Percentiles rank a stretch among this genome's conserved stretches.
Evolutionary conservation across 1,284 basidiomycete species (phyloP).

Genomic region (Afroboletus lepidellus): DNA sequence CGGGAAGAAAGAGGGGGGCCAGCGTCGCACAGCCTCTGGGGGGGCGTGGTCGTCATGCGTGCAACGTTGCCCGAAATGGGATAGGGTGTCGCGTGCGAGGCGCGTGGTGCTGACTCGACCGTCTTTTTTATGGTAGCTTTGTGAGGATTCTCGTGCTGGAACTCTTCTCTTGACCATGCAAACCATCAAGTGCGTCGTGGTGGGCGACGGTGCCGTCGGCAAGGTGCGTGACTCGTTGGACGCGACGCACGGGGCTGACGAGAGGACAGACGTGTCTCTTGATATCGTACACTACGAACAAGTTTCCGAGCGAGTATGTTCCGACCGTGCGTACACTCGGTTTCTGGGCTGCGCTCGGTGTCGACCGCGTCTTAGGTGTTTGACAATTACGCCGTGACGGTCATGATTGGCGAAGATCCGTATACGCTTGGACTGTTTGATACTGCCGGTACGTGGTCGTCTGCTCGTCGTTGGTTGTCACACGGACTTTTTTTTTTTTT

Average conservation of each 20-base stretch:
- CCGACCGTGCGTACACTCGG: constrained; percentile 79
- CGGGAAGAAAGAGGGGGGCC: neutral
- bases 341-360: neutral
- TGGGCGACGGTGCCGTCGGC: constrained; percentile 99
- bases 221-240: constrained; percentile 68
- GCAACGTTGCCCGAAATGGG: constrained; percentile 20
- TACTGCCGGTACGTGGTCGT: constrained; percentile 75
- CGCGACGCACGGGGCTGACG: too few relatives aligned
- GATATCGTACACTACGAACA: constrained; percentile 99
- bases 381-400: constrained; percentile 98
- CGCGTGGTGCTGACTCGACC: too few relatives aligned
- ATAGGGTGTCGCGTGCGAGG: constrained; percentile 17
- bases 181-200: constrained; percentile 97
- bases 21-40: constrained; percentile 23
- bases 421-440: constrained; percentile 99
- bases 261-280: constrained; percentile 85
- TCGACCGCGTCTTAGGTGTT: constrained; percentile 65
- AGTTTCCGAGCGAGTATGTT: constrained; percentile 98
- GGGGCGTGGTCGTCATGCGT: constrained; percentile 34
- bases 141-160: constrained; percentile 11
- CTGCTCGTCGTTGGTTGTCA: neutral
- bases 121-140: constrained; percentile 19
- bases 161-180: constrained; percentile 60
- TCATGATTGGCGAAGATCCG: constrained; percentile 99
- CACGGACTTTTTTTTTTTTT: neutral